These are phyloP conservation scores for Mediolabrus comicus DNA, from an alignment of 108 stramenopile genomes.

Conservation along the genomic window DNA sequence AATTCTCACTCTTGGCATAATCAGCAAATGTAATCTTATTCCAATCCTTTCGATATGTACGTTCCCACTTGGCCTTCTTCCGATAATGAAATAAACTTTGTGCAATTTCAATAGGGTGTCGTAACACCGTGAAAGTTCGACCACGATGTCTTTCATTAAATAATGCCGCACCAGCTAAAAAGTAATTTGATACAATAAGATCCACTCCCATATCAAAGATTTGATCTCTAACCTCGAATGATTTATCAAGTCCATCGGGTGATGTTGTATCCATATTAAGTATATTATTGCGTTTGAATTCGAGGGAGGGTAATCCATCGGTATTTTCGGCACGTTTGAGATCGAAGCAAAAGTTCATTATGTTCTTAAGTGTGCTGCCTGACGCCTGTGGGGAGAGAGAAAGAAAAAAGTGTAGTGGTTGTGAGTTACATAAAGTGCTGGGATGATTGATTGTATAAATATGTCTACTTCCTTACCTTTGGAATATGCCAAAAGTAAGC, in stretches of 20 bases:
- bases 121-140: constrained; percentile 19
- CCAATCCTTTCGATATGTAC: constrained; percentile 28
- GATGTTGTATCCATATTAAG: constrained; percentile 23
- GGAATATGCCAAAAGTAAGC: constrained; percentile 31
- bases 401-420: not conserved
- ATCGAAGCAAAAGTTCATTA: constrained; percentile 21
- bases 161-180: constrained; percentile 21
- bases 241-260: constrained; percentile 13
- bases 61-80: constrained; percentile 40
- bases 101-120: constrained; percentile 38
- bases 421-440: not conserved
- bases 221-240: constrained; percentile 8
- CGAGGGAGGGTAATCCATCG: constrained; percentile 13
- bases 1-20: constrained; percentile 20
- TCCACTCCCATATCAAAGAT: constrained; percentile 7
- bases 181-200: constrained; percentile 36
- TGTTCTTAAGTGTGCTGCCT: constrained; percentile 26
- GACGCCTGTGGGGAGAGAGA: constrained; percentile 10
- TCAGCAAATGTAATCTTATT: constrained; percentile 25
- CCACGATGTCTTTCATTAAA: constrained; percentile 27
- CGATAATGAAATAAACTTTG: constrained; percentile 41
- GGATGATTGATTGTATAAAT: not conserved
- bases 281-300: constrained; percentile 13
- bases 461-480: constrained; percentile 7
- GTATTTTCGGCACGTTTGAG: constrained; percentile 14